phyloP scores from a whole-genome alignment of 305 asterid species.

The Plantago coronopus region DNA sequence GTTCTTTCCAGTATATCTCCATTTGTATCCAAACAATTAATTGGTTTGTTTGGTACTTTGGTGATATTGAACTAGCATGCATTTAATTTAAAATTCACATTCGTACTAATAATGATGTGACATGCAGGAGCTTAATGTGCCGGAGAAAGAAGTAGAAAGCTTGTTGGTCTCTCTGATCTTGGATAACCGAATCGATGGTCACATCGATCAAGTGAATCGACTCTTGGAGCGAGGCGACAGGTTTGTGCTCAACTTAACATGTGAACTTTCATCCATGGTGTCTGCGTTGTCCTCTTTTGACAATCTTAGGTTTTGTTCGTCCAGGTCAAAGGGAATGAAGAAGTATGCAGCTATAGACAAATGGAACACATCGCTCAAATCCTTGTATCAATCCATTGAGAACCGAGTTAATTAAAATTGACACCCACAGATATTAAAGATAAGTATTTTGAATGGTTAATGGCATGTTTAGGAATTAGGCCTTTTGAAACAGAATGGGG shows the following conservation, averaged over 20 bases:
- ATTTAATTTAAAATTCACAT: background rate
- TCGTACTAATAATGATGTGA: constrained; percentile 11
- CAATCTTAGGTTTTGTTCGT: constrained; percentile 2
- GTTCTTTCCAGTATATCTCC: too few species aligned
- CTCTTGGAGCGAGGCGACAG: constrained; percentile 94
- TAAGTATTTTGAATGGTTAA: constrained; percentile 5
- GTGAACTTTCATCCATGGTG: constrained; percentile 2
- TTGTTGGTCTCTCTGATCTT: constrained; percentile 84
- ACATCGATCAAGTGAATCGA: constrained; percentile 96
- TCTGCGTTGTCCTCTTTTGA: background rate
- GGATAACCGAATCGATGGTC: constrained; percentile 89
- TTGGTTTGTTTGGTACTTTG: too few species aligned
- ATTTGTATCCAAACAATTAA: too few species aligned
- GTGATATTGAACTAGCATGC: background rate
- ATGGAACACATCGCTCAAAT: constrained; percentile 89
- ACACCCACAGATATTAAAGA: too few species aligned
- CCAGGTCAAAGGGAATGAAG: constrained; percentile 90
- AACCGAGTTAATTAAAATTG: constrained; percentile 65
- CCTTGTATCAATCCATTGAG: constrained; percentile 72
- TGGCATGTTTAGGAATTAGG: constrained; percentile 19
- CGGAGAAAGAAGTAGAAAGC: constrained; percentile 90
- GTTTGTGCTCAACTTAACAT: constrained; percentile 27
- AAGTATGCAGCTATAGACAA: constrained; percentile 86
- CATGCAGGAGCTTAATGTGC: constrained; percentile 89
- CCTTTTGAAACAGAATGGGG: background rate